Base-by-base conservation (phyloP, 2,329 filamentous ascomycete genomes). In the Drechslerella dactyloides region DNA sequence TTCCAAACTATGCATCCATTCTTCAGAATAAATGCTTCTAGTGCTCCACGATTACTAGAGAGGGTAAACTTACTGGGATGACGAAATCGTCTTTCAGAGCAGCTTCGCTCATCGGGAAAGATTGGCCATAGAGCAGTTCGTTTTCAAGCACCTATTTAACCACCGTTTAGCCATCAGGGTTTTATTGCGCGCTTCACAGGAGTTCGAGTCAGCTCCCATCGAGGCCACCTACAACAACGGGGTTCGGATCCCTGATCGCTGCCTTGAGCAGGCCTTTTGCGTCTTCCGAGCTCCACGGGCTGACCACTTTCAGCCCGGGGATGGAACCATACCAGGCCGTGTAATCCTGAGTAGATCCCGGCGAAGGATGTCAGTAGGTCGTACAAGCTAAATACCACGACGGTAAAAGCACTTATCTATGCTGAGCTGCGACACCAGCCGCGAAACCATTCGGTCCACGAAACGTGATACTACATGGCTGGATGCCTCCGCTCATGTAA, bases 381-480 rank as follows among this genome's bases (percentile, higher is more conserved):
- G 13, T 42, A 54, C 50, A 7, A 44, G 21, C 15, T 33, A 42
- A 11, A n/a, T 17, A 8, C 4, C 15, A 15, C 1, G 27, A 46
- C 3, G 13, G 5, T 24, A 42, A 24, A 15, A 27, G 13, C 23
- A 65, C 42, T 57, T 68, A 73, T 64, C 61, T 63, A 24, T 99
- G 94, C 85, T 99, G 94, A 73, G 94, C 94, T 75, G 84, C 94
- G 78, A 99, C 94, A 86, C 94, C 94, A 73, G 93, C 80, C 74
- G 94, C 94, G 82, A 99, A 99, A 78, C 94, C 94, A 83, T 99
- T 99, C 82, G 94, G 94, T 61, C 94, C 94, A 80, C 94, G 93
- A 89, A 99, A 99, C 77, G 94, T 97, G 83, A 99, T 93, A 85
- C 97, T 97, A 84, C 94, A 99, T 78, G 94, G 94, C 83, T 99